Evolutionary conservation across 495 filamentous ascomycete genomes (phyloP).

Genomic region (Evernia prunastri): DNA sequence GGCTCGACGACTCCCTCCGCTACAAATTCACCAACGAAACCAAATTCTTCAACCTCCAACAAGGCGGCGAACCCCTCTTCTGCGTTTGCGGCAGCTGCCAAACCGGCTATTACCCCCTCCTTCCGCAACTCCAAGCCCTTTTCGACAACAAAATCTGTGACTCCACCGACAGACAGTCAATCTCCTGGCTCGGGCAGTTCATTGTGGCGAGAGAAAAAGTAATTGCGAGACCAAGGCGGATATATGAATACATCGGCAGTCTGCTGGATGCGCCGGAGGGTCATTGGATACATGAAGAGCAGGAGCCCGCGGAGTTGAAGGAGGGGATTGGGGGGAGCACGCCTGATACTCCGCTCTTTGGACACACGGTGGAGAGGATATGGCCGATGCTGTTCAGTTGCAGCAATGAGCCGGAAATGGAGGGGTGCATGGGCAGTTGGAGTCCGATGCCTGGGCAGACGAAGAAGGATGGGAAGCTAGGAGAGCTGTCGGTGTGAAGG

Average conservation of each 20-base stretch:
- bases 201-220: slow-evolving; percentile 10
- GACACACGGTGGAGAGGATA: slow-evolving; percentile 15
- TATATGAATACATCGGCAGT: slow-evolving; percentile 15
- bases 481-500: background rate
- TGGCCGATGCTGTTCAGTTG: slow-evolving; percentile 17
- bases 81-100: slow-evolving; percentile 16
- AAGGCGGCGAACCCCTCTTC: slow-evolving; percentile 5
- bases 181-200: slow-evolving; percentile 15
- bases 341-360: slow-evolving; percentile 16
- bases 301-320: slow-evolving; percentile 8
- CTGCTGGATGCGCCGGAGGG: slow-evolving; percentile 13
- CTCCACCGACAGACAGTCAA: background rate
- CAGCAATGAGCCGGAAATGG: slow-evolving; percentile 1
- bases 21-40: slow-evolving; percentile 11
- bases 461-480: background rate
- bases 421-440: slow-evolving; percentile 5
- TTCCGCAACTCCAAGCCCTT: slow-evolving; percentile 10
- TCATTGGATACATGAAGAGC: slow-evolving; percentile 16
- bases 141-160: slow-evolving; percentile 11
- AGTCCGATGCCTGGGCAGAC: background rate
- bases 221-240: slow-evolving; percentile 5
- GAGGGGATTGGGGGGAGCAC: slow-evolving; percentile 5
- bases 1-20: slow-evolving; percentile 4
- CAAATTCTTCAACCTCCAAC: slow-evolving; percentile 14
- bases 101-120: slow-evolving; percentile 11